These are phyloP conservation scores for Solioccasus polychromus DNA, from an alignment of 768 basidiomycete species.

Conservation along the genomic window DNA sequence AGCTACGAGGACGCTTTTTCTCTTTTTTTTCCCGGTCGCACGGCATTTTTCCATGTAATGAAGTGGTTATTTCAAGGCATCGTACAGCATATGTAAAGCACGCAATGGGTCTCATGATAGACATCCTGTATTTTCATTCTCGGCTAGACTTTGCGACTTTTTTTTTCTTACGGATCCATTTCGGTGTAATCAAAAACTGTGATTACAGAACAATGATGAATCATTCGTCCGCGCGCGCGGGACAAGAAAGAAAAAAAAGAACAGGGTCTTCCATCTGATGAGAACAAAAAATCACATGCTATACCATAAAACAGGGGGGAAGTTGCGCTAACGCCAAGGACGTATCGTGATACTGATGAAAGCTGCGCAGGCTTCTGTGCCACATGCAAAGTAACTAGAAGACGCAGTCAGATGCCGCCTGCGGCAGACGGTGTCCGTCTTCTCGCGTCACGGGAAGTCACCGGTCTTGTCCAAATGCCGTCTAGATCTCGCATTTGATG, in stretches of 20 bases:
- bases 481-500: constrained; percentile 19
- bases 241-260: constrained; percentile 10
- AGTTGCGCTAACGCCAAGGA: constrained; percentile 6
- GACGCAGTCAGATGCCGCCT: constrained; percentile 25
- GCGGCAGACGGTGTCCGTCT: constrained; percentile 33
- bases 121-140: constrained; percentile 19
- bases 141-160: constrained; percentile 1
- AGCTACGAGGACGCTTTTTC: constrained; percentile 1
- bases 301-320: constrained; percentile 2
- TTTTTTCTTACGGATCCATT: not conserved
- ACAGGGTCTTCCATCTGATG: constrained; percentile 16
- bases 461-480: constrained; percentile 22
- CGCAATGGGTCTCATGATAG: constrained; percentile 17
- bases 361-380: constrained; percentile 2
- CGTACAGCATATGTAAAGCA: constrained; percentile 26
- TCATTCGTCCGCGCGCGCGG: not conserved
- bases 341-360: constrained; percentile 10
- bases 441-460: constrained; percentile 24
- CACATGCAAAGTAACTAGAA: constrained; percentile 7
- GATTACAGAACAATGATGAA: constrained; percentile 4
- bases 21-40: not conserved
- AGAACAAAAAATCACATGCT: constrained; percentile 9
- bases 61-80: constrained; percentile 21
- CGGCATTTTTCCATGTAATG: constrained; percentile 1
- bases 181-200: not conserved